phyloP scores from a whole-genome alignment of 2,329 filamentous ascomycete genomes.

The Leptosphaerulina australis region DNA sequence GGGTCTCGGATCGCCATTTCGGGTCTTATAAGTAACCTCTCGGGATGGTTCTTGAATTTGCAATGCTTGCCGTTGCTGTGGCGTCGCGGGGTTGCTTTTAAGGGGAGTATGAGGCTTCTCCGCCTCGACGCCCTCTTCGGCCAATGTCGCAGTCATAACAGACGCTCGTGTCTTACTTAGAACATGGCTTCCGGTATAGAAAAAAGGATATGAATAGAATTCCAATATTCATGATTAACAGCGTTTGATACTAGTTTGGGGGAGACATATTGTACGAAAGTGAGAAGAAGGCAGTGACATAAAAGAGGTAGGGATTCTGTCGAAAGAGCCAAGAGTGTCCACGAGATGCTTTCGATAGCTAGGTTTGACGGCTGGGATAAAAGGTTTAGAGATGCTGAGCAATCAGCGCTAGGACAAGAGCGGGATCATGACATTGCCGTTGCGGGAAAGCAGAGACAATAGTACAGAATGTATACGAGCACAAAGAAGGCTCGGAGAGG shows the following conservation, averaged over 20 bases:
- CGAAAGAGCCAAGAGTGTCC: not conserved
- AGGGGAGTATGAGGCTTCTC: conserved; percentile 6
- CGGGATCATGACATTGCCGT: conserved; percentile 11
- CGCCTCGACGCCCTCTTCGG: not conserved
- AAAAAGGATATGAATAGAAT: not conserved
- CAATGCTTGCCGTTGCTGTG: not conserved
- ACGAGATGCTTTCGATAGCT: not conserved
- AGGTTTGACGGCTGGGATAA: not conserved
- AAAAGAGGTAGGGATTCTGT: not conserved
- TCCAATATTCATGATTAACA: no score
- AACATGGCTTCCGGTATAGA: not conserved
- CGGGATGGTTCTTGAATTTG: not conserved
- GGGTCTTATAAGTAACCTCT: not conserved
- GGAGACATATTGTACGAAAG: not conserved
- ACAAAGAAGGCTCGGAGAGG: no score
- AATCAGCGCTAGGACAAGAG: conserved; percentile 24
- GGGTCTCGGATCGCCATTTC: not conserved
- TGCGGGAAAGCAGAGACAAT: no score
- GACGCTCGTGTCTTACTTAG: not conserved
- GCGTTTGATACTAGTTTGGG: no score
- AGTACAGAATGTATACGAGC: no score
- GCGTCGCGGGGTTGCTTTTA: not conserved
- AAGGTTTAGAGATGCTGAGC: conserved; percentile 23
- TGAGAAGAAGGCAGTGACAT: not conserved
- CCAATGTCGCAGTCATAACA: not conserved